Evolutionary conservation across 2,329 filamentous ascomycete genomes (phyloP), one percentile per base, ranked within the genome.

Genomic region (Colletotrichum melonis): DNA sequence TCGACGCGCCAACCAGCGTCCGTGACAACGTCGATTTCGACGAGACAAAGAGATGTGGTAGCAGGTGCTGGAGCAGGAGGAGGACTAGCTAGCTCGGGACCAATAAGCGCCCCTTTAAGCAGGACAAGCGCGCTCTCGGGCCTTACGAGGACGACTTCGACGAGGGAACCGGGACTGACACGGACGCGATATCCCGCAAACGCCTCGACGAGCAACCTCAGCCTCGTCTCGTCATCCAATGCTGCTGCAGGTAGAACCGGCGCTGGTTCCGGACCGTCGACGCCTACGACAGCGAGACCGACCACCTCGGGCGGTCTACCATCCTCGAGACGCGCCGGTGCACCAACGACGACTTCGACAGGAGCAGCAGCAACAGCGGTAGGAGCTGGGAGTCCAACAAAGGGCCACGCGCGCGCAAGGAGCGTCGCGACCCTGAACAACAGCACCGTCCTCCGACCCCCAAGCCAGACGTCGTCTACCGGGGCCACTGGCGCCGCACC

Each of bases 371-470:
- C 35, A 4, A 11, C 32, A 14, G 54, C 77, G 5, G 55, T 65
- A 24, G 66, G 75, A 28, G 56, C 75, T 4, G 64, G 63, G 59
- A 75, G 67, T 42, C 68, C 78, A 26, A 42, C 69, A 4, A 26
- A 67, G 12, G 78, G 78, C 19, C 85, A 86, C 73, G 59, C 78
- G 11, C 81, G 85, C 60, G 81, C 84, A n/a, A 84, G 81, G 75
- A 85, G 84, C n/a, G 83, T 82, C 5, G 82, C 81, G 5, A 74
- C 80, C 5, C 81, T 86, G 16, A 82, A 81, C 14, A 65, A 80
- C 35, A 80, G 81, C 4, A 85, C 84, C 0, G 82, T 80, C 19
- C 80, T 86, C 14, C 83, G 83, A 2, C 84, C 84, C 5, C 77
- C 81, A n/a, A 76, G 77, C 14, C 73, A 78, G 14, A 76, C 80